Evolutionary conservation across 768 basidiomycete genomes (phyloP), one percentile per base, ranked within the genome.

Genomic region (Lactarius quietus): DNA sequence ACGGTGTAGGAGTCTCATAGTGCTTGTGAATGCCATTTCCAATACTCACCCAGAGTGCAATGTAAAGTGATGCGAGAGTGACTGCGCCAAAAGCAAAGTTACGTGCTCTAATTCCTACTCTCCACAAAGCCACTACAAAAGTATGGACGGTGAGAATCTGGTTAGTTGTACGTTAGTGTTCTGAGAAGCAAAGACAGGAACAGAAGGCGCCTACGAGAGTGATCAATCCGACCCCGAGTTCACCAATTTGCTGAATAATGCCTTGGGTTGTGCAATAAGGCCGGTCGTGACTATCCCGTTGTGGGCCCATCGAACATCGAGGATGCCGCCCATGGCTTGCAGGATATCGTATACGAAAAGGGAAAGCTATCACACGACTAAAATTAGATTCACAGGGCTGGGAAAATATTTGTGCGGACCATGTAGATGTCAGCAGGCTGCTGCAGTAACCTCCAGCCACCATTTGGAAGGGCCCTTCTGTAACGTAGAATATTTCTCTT

Each of bases 401-500:
- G 41, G 23, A n/a, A n/a, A 15, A 29, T 26, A 9, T n/a, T 35
- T 4, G 38, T 7, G 55, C 71, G 55, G 36, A 79, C 80, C 75
- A 82, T 78, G 56, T 80, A 76, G 12, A 79, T 69, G 65, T 82
- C 79, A 59, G 77, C 73, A 6, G n/a, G 79, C 51, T 73, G 70
- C 61, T 71, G 73, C 26, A 81, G 70, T 12, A 79, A 67, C 33
- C 35, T 53, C 68, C 68, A 67, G 18, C 51, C 41, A 17, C 56
- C 66, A 3, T 31, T 9, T 10, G 62, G 57, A 2, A 53, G 26
- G 3, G 2, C 33, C 35, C 10, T 68, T n/a, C 23, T 41, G 41
- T 69, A 62, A 35, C 66, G 63, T 6, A 51, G 36, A 6, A 59
- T 8, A 39, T 69, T 69, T 52, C 66, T n/a, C n/a, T n/a, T n/a